Percentiles rank a stretch among this genome's conserved stretches.
These are phyloP conservation scores for Nymphaea colorata DNA, from an alignment of 164 flowering plant genomes.

Conservation along the genomic window DNA sequence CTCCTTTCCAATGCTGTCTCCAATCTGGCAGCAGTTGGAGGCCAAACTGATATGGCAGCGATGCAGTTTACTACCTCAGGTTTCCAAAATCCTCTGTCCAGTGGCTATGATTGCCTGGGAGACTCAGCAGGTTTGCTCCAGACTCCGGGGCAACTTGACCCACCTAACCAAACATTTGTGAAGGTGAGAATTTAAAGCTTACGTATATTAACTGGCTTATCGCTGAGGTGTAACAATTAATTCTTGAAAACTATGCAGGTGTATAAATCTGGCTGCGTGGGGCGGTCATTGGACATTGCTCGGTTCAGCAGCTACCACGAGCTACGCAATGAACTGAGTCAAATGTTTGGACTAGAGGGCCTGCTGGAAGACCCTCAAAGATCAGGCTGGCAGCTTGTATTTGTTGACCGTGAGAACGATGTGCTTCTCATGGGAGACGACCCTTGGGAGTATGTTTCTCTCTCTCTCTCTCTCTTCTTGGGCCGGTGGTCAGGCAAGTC, in stretches of 20 bases:
- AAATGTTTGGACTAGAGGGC: conserved; percentile 86
- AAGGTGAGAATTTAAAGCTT: conserved; percentile 32
- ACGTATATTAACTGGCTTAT: neutral
- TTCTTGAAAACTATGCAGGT: conserved; percentile 31
- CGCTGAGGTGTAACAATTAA: neutral
- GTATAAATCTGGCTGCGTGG: conserved; percentile 72
- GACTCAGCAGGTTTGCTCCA: conserved; percentile 55
- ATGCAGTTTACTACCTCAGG: conserved; percentile 44
- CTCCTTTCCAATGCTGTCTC: conserved; percentile 42
- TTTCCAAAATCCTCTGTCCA: conserved; percentile 37
- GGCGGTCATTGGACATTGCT: conserved; percentile 74
- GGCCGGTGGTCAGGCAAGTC: no score
- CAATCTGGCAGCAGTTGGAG: conserved; percentile 23
- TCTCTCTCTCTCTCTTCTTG: neutral
- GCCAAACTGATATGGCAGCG: conserved; percentile 33
- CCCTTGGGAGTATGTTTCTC: conserved; percentile 78
- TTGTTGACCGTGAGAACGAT: conserved; percentile 87
- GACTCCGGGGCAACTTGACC: conserved; percentile 37
- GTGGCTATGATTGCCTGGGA: conserved; percentile 32
- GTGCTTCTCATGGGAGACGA: conserved; percentile 91
- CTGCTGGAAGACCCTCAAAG: conserved; percentile 69
- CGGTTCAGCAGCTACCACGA: conserved; percentile 80
- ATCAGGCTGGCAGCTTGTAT: conserved; percentile 99
- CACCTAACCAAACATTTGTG: conserved; percentile 42
- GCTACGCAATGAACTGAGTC: conserved; percentile 72